Conservation (phyloP, 345 rosid genomes). For the Brassica napus region DNA sequence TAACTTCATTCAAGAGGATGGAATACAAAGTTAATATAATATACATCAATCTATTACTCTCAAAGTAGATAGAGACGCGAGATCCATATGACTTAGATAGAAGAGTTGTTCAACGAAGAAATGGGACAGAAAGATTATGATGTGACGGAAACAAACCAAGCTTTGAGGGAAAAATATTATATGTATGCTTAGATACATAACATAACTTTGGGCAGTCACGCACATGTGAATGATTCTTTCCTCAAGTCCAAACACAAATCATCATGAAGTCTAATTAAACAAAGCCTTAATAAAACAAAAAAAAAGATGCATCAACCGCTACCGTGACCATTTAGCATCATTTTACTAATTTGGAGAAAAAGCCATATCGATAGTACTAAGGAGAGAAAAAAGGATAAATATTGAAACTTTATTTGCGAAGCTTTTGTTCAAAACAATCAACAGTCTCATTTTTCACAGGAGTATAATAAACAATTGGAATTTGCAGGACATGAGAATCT, state of each 20-base stretch:
- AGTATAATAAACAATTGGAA: not conserved
- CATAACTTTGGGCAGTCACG: constrained; percentile 18
- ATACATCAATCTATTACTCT: not conserved
- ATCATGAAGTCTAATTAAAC: constrained; percentile 23
- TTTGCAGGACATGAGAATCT: not conserved
- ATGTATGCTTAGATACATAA: constrained; percentile 7
- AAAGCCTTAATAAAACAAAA: constrained; percentile 29
- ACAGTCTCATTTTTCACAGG: not conserved
- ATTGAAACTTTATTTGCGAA: constrained; percentile 46
- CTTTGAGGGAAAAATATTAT: not conserved
- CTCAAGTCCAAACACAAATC: constrained; percentile 18
- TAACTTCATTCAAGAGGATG: not conserved
- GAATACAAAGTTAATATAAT: not conserved
- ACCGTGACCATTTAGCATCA: constrained; percentile 24
- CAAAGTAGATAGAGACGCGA: constrained; percentile 28
- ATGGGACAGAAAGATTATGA: constrained; percentile 28
- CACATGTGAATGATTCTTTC: constrained; percentile 31
- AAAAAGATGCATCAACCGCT: constrained; percentile 37
- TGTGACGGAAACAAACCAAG: constrained; percentile 31
- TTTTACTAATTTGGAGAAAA: constrained; percentile 27
- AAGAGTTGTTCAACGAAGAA: constrained; percentile 39
- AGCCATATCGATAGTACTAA: constrained; percentile 10
- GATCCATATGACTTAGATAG: constrained; percentile 21
- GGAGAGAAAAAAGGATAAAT: constrained; percentile 46
- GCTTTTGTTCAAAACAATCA: constrained; percentile 45